Evolutionary conservation across 257 asterid species (phyloP), one percentile per base, ranked within the genome.

Genomic region (Cordia subcordata): DNA sequence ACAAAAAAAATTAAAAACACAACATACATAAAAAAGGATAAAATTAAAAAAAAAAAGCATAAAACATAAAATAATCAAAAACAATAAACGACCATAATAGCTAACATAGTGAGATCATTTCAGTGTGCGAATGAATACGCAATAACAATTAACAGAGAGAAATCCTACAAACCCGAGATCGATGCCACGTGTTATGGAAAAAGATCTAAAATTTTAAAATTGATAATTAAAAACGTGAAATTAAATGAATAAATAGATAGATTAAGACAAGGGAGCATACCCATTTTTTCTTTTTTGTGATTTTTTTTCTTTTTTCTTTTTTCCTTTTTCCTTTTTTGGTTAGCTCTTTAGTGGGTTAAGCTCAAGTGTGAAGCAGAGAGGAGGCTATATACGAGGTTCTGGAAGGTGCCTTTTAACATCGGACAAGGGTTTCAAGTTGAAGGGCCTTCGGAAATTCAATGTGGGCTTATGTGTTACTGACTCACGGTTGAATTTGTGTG

Each of bases 251-350:
- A 27, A 27, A 27, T n/a, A 42, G 10, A 42, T 3, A 4, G 12
- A 42, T 42, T 1, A 42, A 42, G 3, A 42, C 35, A 17, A 22
- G 42, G 45, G 19, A 44, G 51, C 66, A 15, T 60, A 67, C 67
- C 72, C 72, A 67, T 67, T 49, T 40, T 22, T n/a, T 20, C 12
- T 39, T 39, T 39, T 11, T 11, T 42, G 10, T 42, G 10, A 42
- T 42, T 42, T 42, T 42, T 42, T 42, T 42, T 42, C 3, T 27
- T 3, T 27, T 1, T 1, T 42, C 10, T 42, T 42, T 42, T 2
- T 42, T 3, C 9, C 44, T 39, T n/a, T n/a, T n/a, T n/a, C n/a
- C n/a, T n/a, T n/a, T n/a, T n/a, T n/a, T n/a, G n/a, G n/a, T n/a
- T n/a, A n/a, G n/a, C n/a, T n/a, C 35, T 27, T 27, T 27, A 27